Conservation (phyloP, 805 yeast species). For the Suhomyces emberorum region DNA sequence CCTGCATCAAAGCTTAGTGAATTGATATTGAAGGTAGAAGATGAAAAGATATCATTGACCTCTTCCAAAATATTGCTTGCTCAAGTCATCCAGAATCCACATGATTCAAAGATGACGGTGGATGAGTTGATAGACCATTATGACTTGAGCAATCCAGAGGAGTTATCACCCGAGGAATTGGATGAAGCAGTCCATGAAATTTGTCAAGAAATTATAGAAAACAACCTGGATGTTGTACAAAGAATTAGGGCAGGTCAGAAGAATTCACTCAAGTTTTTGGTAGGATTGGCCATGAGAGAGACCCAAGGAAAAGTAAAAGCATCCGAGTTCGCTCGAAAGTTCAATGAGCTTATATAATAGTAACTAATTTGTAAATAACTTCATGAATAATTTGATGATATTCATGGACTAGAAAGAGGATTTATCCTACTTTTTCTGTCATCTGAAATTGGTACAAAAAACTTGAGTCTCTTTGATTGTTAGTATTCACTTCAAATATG, state of each 20-base stretch:
- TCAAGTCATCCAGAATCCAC: conserved; percentile 54
- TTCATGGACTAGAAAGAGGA: no score
- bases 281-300: conserved; percentile 82
- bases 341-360: conserved; percentile 18
- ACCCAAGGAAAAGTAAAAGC: conserved; percentile 62
- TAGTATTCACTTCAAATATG: no score
- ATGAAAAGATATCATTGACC: conserved; percentile 52
- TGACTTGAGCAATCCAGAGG: conserved; percentile 39
- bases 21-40: conserved; percentile 49
- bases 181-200: conserved; percentile 32
- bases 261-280: conserved; percentile 67
- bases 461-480: no score
- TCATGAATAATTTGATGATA: no score
- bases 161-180: conserved; percentile 29
- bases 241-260: conserved; percentile 58
- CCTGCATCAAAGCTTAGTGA: conserved; percentile 49
- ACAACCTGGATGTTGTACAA: conserved; percentile 52
- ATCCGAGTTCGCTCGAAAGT: conserved; percentile 22
- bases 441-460: no score
- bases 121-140: conserved; percentile 50
- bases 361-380: no score
- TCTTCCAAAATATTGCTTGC: conserved; percentile 65
- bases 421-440: no score
- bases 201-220: conserved; percentile 44
- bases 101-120: conserved; percentile 32